phyloP scores from a whole-genome alignment of 352 stramenopile species.

The Phytophthora niederhauseri region DNA sequence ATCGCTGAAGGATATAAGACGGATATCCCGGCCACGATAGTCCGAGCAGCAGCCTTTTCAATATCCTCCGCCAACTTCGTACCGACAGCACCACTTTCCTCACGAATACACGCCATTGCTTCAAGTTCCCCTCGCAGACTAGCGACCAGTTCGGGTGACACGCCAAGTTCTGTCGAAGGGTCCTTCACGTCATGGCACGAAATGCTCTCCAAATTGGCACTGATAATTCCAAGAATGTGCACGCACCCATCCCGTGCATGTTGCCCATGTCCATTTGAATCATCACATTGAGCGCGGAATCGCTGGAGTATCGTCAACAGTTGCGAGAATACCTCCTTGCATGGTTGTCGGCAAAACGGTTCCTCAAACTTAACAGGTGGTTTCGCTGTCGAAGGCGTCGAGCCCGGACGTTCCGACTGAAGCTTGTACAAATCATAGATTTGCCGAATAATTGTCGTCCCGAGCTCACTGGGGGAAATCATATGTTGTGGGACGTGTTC shows the following conservation, averaged over 20 bases:
- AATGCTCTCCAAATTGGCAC: conserved; percentile 73
- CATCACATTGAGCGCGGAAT: conserved; percentile 30
- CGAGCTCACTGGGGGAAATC: conserved; percentile 26
- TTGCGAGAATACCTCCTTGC: conserved; percentile 53
- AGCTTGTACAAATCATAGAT: conserved; percentile 41
- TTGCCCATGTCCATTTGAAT: background rate
- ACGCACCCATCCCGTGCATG: conserved; percentile 34
- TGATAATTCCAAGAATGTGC: conserved; percentile 58
- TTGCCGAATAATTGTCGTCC: conserved; percentile 34
- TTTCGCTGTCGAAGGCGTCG: conserved; percentile 10
- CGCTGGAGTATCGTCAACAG: conserved; percentile 56
- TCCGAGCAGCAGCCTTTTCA: conserved; percentile 62
- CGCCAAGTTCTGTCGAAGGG: conserved; percentile 39
- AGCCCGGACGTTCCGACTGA: conserved; percentile 11
- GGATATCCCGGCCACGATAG: conserved; percentile 66
- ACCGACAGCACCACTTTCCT: conserved; percentile 7
- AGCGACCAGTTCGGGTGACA: conserved; percentile 40
- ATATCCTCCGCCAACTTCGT: conserved; percentile 29
- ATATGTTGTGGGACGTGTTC: conserved; percentile 6
- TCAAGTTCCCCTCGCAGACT: conserved; percentile 58
- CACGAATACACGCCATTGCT: conserved; percentile 44
- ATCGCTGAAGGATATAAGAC: conserved; percentile 64
- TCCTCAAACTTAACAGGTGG: conserved; percentile 64
- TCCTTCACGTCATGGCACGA: conserved; percentile 57
- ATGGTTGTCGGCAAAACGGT: conserved; percentile 77